phyloP scores from a whole-genome alignment of 108 stramenopile genomes.

The Cyclotella baltica region DNA sequence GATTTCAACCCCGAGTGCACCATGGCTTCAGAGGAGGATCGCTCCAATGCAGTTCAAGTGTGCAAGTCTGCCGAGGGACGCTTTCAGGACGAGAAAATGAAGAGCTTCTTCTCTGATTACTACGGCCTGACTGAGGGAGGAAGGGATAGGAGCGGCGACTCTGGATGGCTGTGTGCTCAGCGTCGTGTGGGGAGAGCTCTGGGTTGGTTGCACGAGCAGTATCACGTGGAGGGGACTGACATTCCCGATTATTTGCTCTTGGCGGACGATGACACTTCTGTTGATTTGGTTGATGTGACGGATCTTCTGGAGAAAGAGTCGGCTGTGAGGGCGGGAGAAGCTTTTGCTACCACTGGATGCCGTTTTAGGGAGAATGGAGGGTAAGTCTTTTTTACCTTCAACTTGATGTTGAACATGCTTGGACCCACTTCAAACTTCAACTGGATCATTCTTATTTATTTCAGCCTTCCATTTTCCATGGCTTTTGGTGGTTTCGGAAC shows the following conservation, averaged over 20 bases:
- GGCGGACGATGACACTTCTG: constrained; percentile 20
- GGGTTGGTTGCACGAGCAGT: constrained; percentile 22
- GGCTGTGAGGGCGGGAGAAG: no score
- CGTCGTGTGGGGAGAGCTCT: constrained; percentile 27
- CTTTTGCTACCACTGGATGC: constrained; percentile 16
- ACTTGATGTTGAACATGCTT: neutral
- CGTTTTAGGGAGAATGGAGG: constrained; percentile 3
- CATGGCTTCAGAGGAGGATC: neutral
- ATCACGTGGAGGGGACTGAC: neutral
- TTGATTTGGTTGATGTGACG: constrained; percentile 17
- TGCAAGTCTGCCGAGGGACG: constrained; percentile 6
- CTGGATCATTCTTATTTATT: neutral
- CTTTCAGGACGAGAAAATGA: neutral
- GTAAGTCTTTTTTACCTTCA: neutral
- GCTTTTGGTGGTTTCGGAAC: constrained; percentile 59
- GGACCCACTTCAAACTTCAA: neutral
- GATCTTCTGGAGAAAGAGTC: constrained; percentile 8
- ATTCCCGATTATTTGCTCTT: constrained; percentile 4
- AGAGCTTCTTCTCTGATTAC: neutral
- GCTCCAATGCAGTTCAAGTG: neutral
- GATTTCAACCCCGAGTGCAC: constrained; percentile 20
- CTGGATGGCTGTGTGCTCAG: constrained; percentile 50
- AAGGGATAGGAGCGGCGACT: neutral
- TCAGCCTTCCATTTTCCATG: constrained; percentile 27
- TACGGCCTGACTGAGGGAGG: constrained; percentile 8